Base-by-base conservation (phyloP, 768 basidiomycete genomes). In the Strobilomyces echinocephalus region DNA sequence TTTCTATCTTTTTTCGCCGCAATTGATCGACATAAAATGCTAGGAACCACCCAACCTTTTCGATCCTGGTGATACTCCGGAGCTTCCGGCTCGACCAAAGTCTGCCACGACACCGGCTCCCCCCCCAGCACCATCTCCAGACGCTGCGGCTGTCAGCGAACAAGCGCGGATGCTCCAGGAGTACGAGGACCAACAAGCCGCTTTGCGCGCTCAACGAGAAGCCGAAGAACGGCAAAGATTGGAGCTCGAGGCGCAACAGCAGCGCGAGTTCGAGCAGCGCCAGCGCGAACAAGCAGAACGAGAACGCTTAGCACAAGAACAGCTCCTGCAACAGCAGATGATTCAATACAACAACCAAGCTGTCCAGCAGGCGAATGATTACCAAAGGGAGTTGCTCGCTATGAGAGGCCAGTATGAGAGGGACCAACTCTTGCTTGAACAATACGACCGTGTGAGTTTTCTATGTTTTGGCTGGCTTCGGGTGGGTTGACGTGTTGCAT, bases 371-470 rank as follows among this genome's bases (percentile, higher is more conserved):
- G 78, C 83, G 30, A 77, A 81, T 50, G 94, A 98, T 55, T 79
- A 95, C 41, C 93, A 99, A 70, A 79, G 90, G 48, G 88, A 98
- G 69, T 74, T 98, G 46, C 79, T 98, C 45, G 91, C 81, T 10
- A 89, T 98, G 88, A 78, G 94, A 44, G 94, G 97, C 0, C 97
- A 98, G 67, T 99, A 93, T 67, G 97, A 99, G 72, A 83, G 97
- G 12, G 95, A 99, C 63, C 97, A 99, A 68, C 87, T 99, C 60
- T 83, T 99, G 70, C 76, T 99, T 50, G 95, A 98, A 70, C 94
- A 98, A 63, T 99, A 99, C 64, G 97, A 99, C 67, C 81, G 88
- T 39, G 94, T 95, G 71, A 3, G 60, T 41, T 18, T 39, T 28
- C n/a, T 54, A 24, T 24, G 36, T 42, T 20, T 44, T 36, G 52